phyloP scores from a whole-genome alignment of 2,329 filamentous ascomycete genomes.

The Calonectria pseudoreteaudii region DNA sequence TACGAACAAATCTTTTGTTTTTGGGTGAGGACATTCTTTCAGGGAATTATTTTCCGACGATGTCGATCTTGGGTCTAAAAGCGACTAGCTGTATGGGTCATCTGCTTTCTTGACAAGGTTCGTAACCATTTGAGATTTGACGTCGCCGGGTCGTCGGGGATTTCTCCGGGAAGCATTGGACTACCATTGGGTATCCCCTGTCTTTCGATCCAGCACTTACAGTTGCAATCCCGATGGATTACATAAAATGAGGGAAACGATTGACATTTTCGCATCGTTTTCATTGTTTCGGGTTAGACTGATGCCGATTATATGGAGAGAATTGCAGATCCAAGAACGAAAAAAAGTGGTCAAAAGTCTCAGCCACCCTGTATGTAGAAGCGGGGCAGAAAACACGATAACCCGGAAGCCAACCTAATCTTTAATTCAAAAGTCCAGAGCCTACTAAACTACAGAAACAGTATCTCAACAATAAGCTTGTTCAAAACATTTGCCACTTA shows the following conservation, averaged over 20 bases:
- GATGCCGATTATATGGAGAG: not conserved
- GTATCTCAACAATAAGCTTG: too few species aligned
- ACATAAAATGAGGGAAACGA: not conserved
- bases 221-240: not conserved
- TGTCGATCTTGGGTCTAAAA: not conserved
- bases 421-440: not conserved
- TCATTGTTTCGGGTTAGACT: not conserved
- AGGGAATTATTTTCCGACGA: not conserved
- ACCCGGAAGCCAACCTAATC: not conserved
- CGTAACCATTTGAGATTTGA: not conserved
- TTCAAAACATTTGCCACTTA: not conserved
- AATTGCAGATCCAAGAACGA: not conserved
- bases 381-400: not conserved
- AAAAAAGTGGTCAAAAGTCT: not conserved
- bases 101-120: not conserved
- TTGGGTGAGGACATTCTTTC: not conserved
- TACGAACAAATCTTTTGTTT: not conserved
- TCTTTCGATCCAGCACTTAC: not conserved
- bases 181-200: not conserved
- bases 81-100: not conserved
- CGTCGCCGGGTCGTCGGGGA: not conserved
- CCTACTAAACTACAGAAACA: not conserved
- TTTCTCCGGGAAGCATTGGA: not conserved
- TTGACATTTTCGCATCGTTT: not conserved
- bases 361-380: not conserved